Percentiles rank a stretch among this genome's conserved stretches.
phyloP scores from a whole-genome alignment of 1,284 basidiomycete species.

The Dichomitus squalens region DNA sequence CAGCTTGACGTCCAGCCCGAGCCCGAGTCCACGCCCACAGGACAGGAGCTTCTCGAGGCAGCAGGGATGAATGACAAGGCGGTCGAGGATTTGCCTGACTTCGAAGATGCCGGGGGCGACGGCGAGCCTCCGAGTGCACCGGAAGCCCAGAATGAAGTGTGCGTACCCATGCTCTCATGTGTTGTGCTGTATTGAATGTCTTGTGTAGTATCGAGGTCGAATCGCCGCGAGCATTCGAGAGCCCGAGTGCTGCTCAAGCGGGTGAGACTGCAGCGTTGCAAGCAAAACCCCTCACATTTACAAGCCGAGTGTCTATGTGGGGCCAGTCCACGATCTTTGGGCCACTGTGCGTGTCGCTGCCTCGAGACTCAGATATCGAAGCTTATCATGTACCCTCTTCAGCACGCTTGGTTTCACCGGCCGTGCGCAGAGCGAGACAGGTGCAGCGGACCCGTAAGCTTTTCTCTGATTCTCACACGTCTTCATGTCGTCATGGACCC shows the following conservation, averaged over 20 bases:
- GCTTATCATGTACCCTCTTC: not conserved
- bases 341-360: conserved; percentile 32
- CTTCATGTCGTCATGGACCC: not conserved
- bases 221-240: not conserved
- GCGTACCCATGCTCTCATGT: not conserved
- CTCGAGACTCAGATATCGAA: not conserved
- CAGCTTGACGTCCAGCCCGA: not conserved
- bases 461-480: not conserved
- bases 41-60: conserved; percentile 47
- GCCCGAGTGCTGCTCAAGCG: not conserved
- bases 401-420: conserved; percentile 11
- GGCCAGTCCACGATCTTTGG: conserved; percentile 37
- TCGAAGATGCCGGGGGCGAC: conserved; percentile 47
- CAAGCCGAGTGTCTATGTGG: conserved; percentile 22
- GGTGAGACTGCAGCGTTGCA: not conserved
- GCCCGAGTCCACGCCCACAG: conserved; percentile 34
- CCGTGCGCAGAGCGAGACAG: not conserved
- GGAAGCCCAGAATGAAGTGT: not conserved
- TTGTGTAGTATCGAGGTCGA: not conserved
- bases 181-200: conserved; percentile 7
- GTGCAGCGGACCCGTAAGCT: conserved; percentile 5
- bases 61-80: conserved; percentile 44
- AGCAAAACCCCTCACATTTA: conserved; percentile 18
- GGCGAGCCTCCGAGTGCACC: conserved; percentile 14
- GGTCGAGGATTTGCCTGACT: conserved; percentile 50